These are phyloP conservation scores for Suillus alpinus DNA, from an alignment of 768 basidiomycete species.

Conservation along the genomic window DNA sequence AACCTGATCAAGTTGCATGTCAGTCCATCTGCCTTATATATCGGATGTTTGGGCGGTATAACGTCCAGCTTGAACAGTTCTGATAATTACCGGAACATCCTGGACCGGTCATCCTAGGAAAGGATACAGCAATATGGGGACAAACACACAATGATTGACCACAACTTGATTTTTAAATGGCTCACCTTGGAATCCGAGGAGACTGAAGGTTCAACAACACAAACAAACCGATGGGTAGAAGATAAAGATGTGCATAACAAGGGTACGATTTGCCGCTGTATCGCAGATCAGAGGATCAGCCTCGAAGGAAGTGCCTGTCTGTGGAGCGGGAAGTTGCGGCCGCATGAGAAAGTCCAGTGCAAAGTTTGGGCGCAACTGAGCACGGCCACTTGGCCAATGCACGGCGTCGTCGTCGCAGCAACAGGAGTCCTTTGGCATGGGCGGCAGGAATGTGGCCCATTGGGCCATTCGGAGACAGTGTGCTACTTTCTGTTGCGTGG, in stretches of 20 bases:
- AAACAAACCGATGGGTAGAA: neutral
- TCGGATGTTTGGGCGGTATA: neutral
- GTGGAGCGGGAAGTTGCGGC: slow-evolving; percentile 1
- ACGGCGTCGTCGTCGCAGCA: neutral
- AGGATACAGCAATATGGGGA: neutral
- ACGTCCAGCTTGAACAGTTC: neutral
- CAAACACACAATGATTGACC: neutral
- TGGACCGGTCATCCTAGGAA: neutral
- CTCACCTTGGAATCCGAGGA: slow-evolving; percentile 1
- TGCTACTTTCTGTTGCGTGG: neutral
- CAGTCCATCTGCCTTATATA: neutral
- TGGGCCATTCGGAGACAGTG: neutral
- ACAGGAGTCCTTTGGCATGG: neutral
- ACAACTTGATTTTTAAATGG: neutral
- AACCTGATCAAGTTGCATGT: neutral
- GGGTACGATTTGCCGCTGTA: neutral
- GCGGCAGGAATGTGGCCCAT: neutral
- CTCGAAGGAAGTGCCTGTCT: neutral
- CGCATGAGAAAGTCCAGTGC: neutral
- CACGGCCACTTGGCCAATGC: neutral
- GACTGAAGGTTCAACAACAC: neutral
- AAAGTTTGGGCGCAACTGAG: neutral
- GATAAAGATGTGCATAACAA: neutral
- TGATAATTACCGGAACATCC: neutral
- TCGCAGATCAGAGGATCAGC: neutral